phyloP scores from a whole-genome alignment of 2,329 filamentous ascomycete genomes.

The Ceratocystis destructans region DNA sequence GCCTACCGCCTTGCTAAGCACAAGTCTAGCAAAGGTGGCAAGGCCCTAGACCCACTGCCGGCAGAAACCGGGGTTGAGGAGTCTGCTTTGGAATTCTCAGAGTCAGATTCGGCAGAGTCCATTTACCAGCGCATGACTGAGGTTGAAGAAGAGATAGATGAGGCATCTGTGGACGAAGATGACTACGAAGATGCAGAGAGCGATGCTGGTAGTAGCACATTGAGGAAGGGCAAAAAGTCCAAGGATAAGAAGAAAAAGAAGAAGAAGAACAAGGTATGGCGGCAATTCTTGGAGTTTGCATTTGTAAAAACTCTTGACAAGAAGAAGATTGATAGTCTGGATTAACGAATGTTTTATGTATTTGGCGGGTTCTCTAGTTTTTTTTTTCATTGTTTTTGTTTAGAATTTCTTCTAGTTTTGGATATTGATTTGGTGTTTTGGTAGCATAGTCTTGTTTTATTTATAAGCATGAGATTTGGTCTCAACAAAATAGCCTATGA shows the following conservation, averaged over 20 bases:
- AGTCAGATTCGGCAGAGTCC: not conserved
- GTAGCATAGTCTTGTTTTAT: slow-evolving; percentile 4
- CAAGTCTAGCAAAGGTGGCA: slow-evolving; percentile 16
- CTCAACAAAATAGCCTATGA: not conserved
- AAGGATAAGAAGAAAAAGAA: slow-evolving; percentile 40
- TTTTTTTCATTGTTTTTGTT: not conserved
- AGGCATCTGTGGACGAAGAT: slow-evolving; percentile 22
- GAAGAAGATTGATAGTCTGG: slow-evolving; percentile 45
- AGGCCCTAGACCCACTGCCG: not conserved
- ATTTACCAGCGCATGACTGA: slow-evolving; percentile 9
- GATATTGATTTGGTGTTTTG: slow-evolving; percentile 8
- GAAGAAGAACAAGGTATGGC: slow-evolving; percentile 56
- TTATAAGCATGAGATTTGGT: not conserved
- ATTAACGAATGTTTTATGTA: not conserved
- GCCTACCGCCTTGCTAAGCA: slow-evolving; percentile 60
- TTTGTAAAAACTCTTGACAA: slow-evolving; percentile 61
- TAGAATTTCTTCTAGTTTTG: not conserved
- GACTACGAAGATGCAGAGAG: slow-evolving; percentile 21
- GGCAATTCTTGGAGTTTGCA: slow-evolving; percentile 61
- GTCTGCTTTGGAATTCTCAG: not conserved
- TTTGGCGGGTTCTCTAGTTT: not conserved
- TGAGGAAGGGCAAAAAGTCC: slow-evolving; percentile 26
- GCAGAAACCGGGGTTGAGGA: not conserved
- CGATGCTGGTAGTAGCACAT: not conserved
- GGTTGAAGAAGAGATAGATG: slow-evolving; percentile 21